Evolutionary conservation across 768 basidiomycete species (phyloP), one percentile per base, ranked within the genome.

Genomic region (Pleurotus citrinopileatus): DNA sequence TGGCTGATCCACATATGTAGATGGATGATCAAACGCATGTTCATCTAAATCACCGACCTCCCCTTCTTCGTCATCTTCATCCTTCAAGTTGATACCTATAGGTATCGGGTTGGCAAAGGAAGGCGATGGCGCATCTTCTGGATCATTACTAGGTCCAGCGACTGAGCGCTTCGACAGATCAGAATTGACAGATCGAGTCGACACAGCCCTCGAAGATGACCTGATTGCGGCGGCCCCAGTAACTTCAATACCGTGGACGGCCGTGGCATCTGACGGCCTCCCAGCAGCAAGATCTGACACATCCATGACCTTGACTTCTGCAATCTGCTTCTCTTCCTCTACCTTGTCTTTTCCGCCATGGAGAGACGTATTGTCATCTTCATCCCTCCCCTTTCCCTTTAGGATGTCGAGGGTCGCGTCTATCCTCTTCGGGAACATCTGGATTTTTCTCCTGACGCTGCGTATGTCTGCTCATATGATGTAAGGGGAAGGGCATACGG

Each of bases 21-120:
- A 77, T 17, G 75, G 78, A 58, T 77, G 77, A 57, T 76, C 73
- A 55, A 78, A 79, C 2, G 75, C 76, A 60, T 78, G 73, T 25
- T 72, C 71, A 51, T 75, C 68, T 12, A 60, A 55, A 9, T 64
- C 64, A 12, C 61, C 64, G 15, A 44, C 55, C 20, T 72, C 64
- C 4, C 63, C 64, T 36, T 71, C 68, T 3, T 67, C 64, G 5
- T 63, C 64, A 38, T 71, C 68, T 3, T 67, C 64, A 23, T 70
- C 66, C 19, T 62, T 56, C 4, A 65, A 42, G 26, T 61, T 55
- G 12, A 56, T 43, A 4, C 38, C 57, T 5, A 66, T 68, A 44
- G 68, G 60, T 2, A 69, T 63, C 2, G 25, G 26, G 32, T 10
- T 9, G 32, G 32, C 32, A 3, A 10, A 10, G 10, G n/a, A 34